Evolutionary conservation across 805 yeast genomes (phyloP).

Genomic region (Scheffersomyces coipomensis): DNA sequence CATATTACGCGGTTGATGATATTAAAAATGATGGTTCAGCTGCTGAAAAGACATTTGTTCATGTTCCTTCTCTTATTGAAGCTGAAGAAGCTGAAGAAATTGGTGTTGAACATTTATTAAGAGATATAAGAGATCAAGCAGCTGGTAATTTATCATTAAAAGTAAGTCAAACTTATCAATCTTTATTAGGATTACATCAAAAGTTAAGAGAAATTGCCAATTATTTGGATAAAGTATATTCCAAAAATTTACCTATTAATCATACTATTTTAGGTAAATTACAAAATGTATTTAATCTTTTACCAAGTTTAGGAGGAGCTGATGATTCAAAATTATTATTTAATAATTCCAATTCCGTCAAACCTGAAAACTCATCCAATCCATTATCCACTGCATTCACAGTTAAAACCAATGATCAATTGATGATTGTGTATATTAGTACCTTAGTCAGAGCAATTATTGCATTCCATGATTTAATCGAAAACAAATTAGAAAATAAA

Average conservation of each 20-base stretch:
- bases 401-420: constrained; percentile 90
- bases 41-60: constrained; percentile 89
- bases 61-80: constrained; percentile 86
- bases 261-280: constrained; percentile 87
- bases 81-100: constrained; percentile 99
- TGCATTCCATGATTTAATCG: constrained; percentile 95
- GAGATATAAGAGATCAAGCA: constrained; percentile 95
- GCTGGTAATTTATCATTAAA: constrained; percentile 87
- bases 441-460: constrained; percentile 90
- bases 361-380: constrained; percentile 28
- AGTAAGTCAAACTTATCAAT: constrained; percentile 85
- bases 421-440: constrained; percentile 90
- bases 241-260: constrained; percentile 77
- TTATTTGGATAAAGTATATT: constrained; percentile 73
- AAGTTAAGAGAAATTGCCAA: constrained; percentile 74
- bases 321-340: constrained; percentile 7
- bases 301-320: constrained; percentile 66
- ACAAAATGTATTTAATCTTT: constrained; percentile 90
- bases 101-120: constrained; percentile 93
- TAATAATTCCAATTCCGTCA: constrained; percentile 9
- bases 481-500: constrained; percentile 87
- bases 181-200: constrained; percentile 80
- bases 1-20: constrained; percentile 91
- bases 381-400: constrained; percentile 80
- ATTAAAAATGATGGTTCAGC: constrained; percentile 94